phyloP scores from a whole-genome alignment of 2,329 filamentous ascomycete genomes.

The Colletotrichum sp. region DNA sequence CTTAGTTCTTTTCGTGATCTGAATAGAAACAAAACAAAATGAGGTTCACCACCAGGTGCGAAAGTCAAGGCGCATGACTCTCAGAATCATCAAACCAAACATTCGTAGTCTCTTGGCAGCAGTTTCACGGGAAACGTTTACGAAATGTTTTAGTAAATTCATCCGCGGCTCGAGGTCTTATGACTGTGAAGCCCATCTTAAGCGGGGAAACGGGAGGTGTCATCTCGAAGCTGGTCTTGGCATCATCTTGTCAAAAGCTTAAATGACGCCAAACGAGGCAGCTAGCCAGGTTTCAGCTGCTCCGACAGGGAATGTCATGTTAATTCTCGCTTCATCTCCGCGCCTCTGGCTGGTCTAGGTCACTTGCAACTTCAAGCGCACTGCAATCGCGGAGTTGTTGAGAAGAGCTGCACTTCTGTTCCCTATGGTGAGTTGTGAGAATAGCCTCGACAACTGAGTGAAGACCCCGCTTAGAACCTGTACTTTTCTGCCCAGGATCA shows the following conservation, averaged over 20 bases:
- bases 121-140: not conserved
- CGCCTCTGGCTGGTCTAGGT: not conserved
- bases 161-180: not conserved
- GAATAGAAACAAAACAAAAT: not conserved
- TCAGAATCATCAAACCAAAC: not conserved
- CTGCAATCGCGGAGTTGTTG: not conserved
- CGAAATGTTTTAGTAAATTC: not conserved
- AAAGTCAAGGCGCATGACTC: not conserved
- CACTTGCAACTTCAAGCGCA: not conserved
- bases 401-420: not conserved
- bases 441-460: not conserved
- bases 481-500: not conserved
- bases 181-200: not conserved
- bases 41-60: not conserved
- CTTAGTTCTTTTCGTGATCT: not conserved
- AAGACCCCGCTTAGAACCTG: accelerated
- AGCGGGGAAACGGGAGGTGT: not conserved
- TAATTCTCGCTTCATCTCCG: not conserved
- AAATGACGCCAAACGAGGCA: not conserved
- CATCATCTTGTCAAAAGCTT: not conserved
- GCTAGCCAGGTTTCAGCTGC: not conserved
- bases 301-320: not conserved
- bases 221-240: not conserved
- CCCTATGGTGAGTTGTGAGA: not conserved
- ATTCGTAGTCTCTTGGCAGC: not conserved